Base-by-base conservation (phyloP, 2,329 filamentous ascomycete species). In the Colletotrichum filicis region DNA sequence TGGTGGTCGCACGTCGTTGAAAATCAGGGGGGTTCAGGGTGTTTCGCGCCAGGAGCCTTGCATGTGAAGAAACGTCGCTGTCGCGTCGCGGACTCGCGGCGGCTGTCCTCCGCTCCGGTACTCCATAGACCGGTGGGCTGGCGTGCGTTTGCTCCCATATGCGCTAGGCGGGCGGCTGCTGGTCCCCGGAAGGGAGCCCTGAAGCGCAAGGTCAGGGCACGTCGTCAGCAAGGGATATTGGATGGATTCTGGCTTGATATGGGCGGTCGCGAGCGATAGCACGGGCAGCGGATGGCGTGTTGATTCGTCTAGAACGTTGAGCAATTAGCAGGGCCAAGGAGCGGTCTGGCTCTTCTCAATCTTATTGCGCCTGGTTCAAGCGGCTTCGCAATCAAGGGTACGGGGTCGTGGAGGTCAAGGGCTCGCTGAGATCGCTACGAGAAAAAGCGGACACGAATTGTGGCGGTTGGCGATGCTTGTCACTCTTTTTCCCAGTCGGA, bases 61-160 rank as follows among this genome's bases (percentile, higher is more conserved):
- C 70, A 73, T 61, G 56, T 73, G 59, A 73, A 70, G 53, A 69
- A 46, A 65, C 32, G 60, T 73, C 42, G 42, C 35, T 26, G 60
- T 73, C 42, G 42, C 35, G 63, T 53, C 46, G 46, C 11, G 11
- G 32, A 12, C 32, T 12, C 32, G 32, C 28, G 28, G 46, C n/a
- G 12, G n/a, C 7, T 30, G 42, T 63, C 60, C 37, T 49, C 59
- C 37, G 58, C 65, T 53, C 14, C 60, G 35, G 22, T 22, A 49
- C 30, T 35, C 9, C 11, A 12, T 35, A 35, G 42, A 24, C 57
- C 24, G 46, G 42, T 35, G 57, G 49, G 26, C 26, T 26, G 42
- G 11, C 14, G 16, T 22, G 22, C 28, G 42, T 46, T 9, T 46
- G 12, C 14, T 28, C n/a, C 63, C 11, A 22, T 35, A 35, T 12